Conservation (phyloP, 1,139 yeast genomes). For the Kodamaea sp. region DNA sequence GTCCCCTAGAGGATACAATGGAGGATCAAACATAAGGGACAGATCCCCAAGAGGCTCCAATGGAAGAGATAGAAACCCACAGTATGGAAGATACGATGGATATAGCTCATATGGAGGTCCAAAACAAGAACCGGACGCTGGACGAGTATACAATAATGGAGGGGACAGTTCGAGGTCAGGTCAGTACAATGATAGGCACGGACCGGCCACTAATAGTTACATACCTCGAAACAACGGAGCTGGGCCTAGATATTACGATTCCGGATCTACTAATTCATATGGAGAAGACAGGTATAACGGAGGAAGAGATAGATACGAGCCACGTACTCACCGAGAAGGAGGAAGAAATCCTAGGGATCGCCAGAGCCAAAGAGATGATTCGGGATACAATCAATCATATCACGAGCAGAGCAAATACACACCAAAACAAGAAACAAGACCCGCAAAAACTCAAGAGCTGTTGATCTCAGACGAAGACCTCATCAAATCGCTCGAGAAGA, state of each 20-base stretch:
- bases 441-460: background rate
- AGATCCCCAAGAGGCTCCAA: too few relatives aligned
- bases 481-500: slow-evolving; percentile 22
- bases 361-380: too few relatives aligned
- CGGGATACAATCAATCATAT: too few relatives aligned
- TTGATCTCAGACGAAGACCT: slow-evolving; percentile 20
- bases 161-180: too few relatives aligned
- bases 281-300: background rate
- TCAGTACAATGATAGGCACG: too few relatives aligned
- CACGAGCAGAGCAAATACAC: too few relatives aligned
- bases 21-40: slow-evolving; percentile 5
- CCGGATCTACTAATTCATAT: too few relatives aligned
- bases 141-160: too few relatives aligned
- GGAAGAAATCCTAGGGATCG: background rate
- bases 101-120: slow-evolving; percentile 4
- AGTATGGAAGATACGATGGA: slow-evolving; percentile 6
- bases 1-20: slow-evolving; percentile 6
- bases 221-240: too few relatives aligned
- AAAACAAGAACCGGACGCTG: background rate
- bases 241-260: too few relatives aligned
- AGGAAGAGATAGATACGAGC: background rate
- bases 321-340: slow-evolving; percentile 1
- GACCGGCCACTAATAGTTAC: too few relatives aligned
- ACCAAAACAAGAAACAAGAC: background rate
- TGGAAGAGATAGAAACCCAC: slow-evolving; percentile 2